Conservation (phyloP, 2,329 filamentous ascomycete species). For the Claviceps fusiformis region DNA sequence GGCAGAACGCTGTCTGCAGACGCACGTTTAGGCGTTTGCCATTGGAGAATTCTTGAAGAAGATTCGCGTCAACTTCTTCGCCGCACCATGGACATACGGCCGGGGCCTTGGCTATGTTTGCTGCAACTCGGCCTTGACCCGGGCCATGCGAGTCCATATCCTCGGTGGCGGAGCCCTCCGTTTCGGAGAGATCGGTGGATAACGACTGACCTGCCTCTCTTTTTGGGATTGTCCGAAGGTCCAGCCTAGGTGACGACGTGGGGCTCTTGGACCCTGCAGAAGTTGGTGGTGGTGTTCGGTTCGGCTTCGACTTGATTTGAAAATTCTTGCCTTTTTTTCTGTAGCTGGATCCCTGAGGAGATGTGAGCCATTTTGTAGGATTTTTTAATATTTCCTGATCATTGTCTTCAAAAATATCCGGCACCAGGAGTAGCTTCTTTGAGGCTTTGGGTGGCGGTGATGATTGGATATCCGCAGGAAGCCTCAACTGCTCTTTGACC, state of each 20-base stretch:
- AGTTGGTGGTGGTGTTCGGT: slow-evolving; percentile 6
- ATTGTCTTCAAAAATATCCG: background rate
- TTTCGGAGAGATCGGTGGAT: slow-evolving; percentile 2
- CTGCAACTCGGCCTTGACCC: slow-evolving; percentile 4
- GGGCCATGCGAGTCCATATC: background rate
- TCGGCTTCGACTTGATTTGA: background rate
- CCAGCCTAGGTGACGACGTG: slow-evolving; percentile 6
- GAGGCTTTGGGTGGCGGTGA: background rate
- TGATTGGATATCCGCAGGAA: background rate
- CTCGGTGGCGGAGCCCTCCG: background rate
- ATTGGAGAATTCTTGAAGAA: slow-evolving; percentile 39
- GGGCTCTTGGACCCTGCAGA: slow-evolving; percentile 12
- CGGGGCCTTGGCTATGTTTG: slow-evolving; percentile 1
- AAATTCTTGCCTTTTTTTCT: background rate
- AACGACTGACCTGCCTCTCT: background rate
- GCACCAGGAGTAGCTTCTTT: slow-evolving; percentile 1
- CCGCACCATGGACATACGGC: slow-evolving; percentile 55
- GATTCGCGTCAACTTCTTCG: slow-evolving; percentile 37
- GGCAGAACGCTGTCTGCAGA: slow-evolving; percentile 50
- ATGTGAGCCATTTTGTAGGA: background rate
- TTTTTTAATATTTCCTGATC: background rate
- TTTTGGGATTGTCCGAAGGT: background rate
- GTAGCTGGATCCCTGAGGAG: background rate
- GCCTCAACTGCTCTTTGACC: background rate
- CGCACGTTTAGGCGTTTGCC: slow-evolving; percentile 37